Conservation (phyloP, 495 filamentous ascomycete species). For the Amniculicola lignicola region DNA sequence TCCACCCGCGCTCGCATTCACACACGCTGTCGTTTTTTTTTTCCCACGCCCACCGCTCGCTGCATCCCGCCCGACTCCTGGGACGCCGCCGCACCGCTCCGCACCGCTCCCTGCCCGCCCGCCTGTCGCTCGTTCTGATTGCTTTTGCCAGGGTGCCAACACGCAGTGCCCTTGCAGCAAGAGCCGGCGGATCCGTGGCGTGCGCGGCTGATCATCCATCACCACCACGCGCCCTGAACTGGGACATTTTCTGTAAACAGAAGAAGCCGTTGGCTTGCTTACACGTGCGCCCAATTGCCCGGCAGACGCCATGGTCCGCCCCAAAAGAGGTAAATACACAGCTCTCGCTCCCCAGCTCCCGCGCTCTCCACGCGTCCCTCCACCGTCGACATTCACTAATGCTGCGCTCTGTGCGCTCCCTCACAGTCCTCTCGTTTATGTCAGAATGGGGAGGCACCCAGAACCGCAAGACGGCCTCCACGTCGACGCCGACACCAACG, state of each 20-base stretch:
- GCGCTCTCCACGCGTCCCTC: not conserved
- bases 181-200: constrained; percentile 11
- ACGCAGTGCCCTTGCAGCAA: not conserved
- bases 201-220: not conserved
- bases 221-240: constrained; percentile 3
- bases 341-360: not conserved
- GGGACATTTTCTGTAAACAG: not conserved
- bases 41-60: no score
- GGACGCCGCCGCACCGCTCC: no score
- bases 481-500: constrained; percentile 14
- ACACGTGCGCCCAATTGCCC: not conserved
- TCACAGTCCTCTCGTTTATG: constrained; percentile 62
- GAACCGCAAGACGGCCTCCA: constrained; percentile 39
- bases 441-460: constrained; percentile 54
- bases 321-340: constrained; percentile 26
- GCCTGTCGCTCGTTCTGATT: constrained; percentile 8
- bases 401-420: constrained; percentile 6
- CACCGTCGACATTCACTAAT: constrained; percentile 11
- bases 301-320: constrained; percentile 21
- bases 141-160: not conserved
- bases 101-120: no score
- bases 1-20: no score
- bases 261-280: not conserved
- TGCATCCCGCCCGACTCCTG: no score
- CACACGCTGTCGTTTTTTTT: no score